These are phyloP conservation scores for Hypericum androsaemum DNA, from an alignment of 345 rosid genomes.

Conservation along the genomic window DNA sequence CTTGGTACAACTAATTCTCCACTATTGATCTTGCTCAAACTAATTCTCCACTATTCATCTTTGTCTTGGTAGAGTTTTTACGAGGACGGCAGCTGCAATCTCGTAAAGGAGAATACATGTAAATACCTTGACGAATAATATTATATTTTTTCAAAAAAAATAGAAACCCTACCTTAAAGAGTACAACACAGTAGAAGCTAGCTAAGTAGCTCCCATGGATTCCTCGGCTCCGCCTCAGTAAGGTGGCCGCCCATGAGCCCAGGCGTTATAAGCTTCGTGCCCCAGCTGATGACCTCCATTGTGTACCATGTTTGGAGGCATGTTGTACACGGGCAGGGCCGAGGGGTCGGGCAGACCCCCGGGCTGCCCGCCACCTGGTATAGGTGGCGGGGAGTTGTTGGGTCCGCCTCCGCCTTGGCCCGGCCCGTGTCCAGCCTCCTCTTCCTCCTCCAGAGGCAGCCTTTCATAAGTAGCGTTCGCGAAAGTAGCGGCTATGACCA, in stretches of 20 bases:
- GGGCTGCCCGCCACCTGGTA: conserved; percentile 29
- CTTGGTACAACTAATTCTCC: no score
- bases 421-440: conserved; percentile 37
- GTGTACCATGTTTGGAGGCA: conserved; percentile 59
- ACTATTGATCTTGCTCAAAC: no score
- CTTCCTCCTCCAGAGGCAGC: conserved; percentile 66
- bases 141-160: no score
- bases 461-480: conserved; percentile 79
- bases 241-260: conserved; percentile 55
- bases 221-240: conserved; percentile 13
- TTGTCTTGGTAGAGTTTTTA: no score
- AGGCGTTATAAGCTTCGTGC: conserved; percentile 48
- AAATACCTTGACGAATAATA: no score
- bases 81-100: no score
- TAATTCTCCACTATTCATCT: no score
- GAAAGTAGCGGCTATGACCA: conserved; percentile 81
- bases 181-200: not conserved
- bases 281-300: conserved; percentile 51
- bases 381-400: conserved; percentile 37
- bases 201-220: not conserved
- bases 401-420: conserved; percentile 35
- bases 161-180: not conserved
- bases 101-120: no score
- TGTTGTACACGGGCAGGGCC: conserved; percentile 37
- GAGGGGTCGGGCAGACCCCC: conserved; percentile 44